phyloP scores from a whole-genome alignment of 1,284 basidiomycete species.

The Kalmanozyma brasiliensis region DNA sequence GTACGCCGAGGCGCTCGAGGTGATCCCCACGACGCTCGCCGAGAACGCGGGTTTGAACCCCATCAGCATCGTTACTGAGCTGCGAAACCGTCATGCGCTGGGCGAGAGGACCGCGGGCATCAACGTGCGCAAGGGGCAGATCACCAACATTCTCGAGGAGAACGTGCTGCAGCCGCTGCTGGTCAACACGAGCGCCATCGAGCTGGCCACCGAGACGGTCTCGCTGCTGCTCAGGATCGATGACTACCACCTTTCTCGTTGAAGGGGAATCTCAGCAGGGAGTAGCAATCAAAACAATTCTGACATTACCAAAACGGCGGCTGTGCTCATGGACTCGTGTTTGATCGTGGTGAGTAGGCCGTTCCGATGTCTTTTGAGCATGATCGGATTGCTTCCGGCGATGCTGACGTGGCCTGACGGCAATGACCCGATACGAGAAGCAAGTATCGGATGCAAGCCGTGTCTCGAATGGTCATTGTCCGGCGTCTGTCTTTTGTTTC shows the following conservation, averaged over 20 bases:
- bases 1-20: slow-evolving; percentile 95
- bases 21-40: slow-evolving; percentile 96
- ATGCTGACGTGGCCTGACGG: no score
- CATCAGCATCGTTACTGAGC: slow-evolving; percentile 96
- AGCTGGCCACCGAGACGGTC: slow-evolving; percentile 97
- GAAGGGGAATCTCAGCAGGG: no score
- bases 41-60: slow-evolving; percentile 99
- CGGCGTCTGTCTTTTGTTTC: no score
- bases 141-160: slow-evolving; percentile 96
- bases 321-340: no score
- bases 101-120: slow-evolving; percentile 96
- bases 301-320: no score
- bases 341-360: no score
- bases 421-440: no score
- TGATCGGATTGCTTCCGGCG: no score
- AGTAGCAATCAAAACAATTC: no score
- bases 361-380: no score
- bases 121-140: slow-evolving; percentile 85
- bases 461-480: no score
- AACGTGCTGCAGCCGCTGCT: slow-evolving; percentile 96
- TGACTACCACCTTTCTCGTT: slow-evolving; percentile 75
- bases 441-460: no score
- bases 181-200: slow-evolving; percentile 93
- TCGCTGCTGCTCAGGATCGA: slow-evolving; percentile 95
- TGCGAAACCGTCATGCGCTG: slow-evolving; percentile 93